Conservation (phyloP, 2,329 filamentous ascomycete genomes). For the Fusarium nurragi region DNA sequence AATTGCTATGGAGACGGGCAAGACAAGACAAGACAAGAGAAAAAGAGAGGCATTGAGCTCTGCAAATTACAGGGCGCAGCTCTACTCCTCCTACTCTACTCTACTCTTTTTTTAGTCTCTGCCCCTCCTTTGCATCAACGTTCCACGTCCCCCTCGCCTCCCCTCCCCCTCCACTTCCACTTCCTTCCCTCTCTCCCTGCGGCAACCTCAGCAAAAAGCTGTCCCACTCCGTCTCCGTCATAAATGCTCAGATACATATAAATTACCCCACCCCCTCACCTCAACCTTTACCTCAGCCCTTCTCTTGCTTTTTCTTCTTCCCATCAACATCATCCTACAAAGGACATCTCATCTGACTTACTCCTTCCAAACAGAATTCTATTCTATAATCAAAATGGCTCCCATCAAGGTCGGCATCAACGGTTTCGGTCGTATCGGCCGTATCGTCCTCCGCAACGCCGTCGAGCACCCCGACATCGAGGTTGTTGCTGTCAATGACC, state of each 20-base stretch:
- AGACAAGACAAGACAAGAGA: not conserved
- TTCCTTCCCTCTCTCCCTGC: conserved; percentile 10
- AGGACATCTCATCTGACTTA: conserved; percentile 22
- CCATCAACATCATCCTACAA: conserved; percentile 7
- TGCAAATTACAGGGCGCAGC: not conserved
- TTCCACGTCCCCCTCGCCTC: not conserved
- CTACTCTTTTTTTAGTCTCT: conserved; percentile 4
- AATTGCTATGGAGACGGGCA: conserved; percentile 5
- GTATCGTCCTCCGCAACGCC: conserved; percentile 99
- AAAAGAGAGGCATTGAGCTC: not conserved
- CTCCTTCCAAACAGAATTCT: conserved; percentile 13
- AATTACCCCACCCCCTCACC: conserved; percentile 42
- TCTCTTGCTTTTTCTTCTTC: conserved; percentile 10
- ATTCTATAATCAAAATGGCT: conserved; percentile 51
- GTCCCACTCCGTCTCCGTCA: conserved; percentile 27
- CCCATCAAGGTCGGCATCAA: conserved; percentile 91
- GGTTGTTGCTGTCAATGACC: conserved; percentile 97
- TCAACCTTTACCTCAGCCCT: conserved; percentile 13
- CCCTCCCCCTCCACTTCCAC: conserved; percentile 3
- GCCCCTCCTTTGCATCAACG: conserved; percentile 27
- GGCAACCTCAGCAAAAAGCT: conserved; percentile 23
- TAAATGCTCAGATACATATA: conserved; percentile 31
- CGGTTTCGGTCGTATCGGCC: conserved; percentile 99
- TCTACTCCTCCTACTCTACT: not conserved
- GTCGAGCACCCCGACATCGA: conserved; percentile 89